Percentiles rank a stretch among this genome's conserved stretches.
Evolutionary conservation across 805 yeast species (phyloP).

Genomic region (Candida nonsorbophila): DNA sequence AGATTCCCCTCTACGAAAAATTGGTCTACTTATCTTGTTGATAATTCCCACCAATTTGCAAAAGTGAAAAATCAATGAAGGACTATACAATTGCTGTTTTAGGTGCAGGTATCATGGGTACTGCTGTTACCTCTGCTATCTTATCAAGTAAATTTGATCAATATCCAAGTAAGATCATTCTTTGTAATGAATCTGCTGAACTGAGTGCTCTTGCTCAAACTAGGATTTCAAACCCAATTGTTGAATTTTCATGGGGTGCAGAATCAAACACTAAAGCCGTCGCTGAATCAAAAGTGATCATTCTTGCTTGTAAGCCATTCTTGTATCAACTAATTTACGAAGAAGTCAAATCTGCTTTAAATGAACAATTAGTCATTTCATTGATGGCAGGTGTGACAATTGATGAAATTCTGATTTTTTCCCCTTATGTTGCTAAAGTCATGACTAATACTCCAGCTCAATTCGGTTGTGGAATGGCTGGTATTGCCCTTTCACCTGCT

Average conservation of each 20-base stretch:
- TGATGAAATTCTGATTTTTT: constrained; percentile 50
- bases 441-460: constrained; percentile 98
- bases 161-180: constrained; percentile 67
- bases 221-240: constrained; percentile 35
- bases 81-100: constrained; percentile 65
- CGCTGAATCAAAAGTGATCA: constrained; percentile 57
- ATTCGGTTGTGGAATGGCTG: constrained; percentile 91
- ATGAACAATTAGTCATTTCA: constrained; percentile 62
- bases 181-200: constrained; percentile 55
- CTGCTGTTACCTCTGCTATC: constrained; percentile 82
- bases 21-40: no score
- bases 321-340: constrained; percentile 58
- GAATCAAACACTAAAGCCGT: constrained; percentile 56
- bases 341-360: constrained; percentile 41
- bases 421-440: constrained; percentile 72
- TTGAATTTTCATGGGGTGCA: constrained; percentile 44
- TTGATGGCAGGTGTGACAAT: constrained; percentile 92
- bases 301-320: constrained; percentile 88
- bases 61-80: constrained; percentile 1
- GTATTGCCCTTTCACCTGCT: constrained; percentile 64
- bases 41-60: background rate
- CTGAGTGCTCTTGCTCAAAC: constrained; percentile 40
- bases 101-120: constrained; percentile 96
- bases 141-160: constrained; percentile 44
- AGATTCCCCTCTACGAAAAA: no score